Evolutionary conservation across 768 basidiomycete species (phyloP).

Genomic region (Leucocoprinus birnbaumii): DNA sequence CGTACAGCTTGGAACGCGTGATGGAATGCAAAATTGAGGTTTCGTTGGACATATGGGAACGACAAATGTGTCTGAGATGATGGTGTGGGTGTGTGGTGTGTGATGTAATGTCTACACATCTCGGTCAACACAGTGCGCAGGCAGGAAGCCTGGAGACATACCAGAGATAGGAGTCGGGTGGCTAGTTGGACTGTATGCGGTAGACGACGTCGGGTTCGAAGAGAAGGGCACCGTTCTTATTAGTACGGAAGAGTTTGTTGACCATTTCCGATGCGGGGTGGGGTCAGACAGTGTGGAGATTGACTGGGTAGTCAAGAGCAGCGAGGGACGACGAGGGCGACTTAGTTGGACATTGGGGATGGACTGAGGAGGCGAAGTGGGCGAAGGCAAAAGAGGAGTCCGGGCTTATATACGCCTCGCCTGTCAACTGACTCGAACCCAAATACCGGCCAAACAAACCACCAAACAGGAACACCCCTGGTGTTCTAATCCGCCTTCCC

Average conservation of each 20-base stretch:
- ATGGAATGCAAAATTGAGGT: slow-evolving; percentile 52
- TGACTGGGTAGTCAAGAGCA: slow-evolving; percentile 20
- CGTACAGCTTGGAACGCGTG: slow-evolving; percentile 73
- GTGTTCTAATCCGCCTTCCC: slow-evolving; percentile 2
- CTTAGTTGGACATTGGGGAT: slow-evolving; percentile 13
- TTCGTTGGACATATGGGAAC: slow-evolving; percentile 43
- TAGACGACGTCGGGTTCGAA: slow-evolving; percentile 87
- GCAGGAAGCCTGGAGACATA: slow-evolving; percentile 16
- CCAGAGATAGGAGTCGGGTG: slow-evolving; percentile 17
- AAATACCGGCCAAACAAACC: slow-evolving; percentile 16
- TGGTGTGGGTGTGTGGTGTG: slow-evolving; percentile 11
- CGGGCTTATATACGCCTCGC: slow-evolving; percentile 22
- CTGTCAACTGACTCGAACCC: slow-evolving; percentile 18
- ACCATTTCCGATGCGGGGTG: slow-evolving; percentile 58
- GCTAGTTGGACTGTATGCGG: slow-evolving; percentile 67
- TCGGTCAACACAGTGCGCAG: neutral
- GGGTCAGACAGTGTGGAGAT: slow-evolving; percentile 37
- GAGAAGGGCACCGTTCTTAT: slow-evolving; percentile 83
- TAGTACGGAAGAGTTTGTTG: slow-evolving; percentile 77
- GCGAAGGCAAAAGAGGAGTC: slow-evolving; percentile 16
- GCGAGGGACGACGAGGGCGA: slow-evolving; percentile 17
- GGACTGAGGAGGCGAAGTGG: slow-evolving; percentile 18
- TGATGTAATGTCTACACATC: slow-evolving; percentile 15
- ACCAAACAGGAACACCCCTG: slow-evolving; percentile 14
- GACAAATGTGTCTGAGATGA: slow-evolving; percentile 13